These are phyloP conservation scores for Asterophora lycoperdoides DNA, from an alignment of 768 basidiomycete genomes.

Conservation along the genomic window DNA sequence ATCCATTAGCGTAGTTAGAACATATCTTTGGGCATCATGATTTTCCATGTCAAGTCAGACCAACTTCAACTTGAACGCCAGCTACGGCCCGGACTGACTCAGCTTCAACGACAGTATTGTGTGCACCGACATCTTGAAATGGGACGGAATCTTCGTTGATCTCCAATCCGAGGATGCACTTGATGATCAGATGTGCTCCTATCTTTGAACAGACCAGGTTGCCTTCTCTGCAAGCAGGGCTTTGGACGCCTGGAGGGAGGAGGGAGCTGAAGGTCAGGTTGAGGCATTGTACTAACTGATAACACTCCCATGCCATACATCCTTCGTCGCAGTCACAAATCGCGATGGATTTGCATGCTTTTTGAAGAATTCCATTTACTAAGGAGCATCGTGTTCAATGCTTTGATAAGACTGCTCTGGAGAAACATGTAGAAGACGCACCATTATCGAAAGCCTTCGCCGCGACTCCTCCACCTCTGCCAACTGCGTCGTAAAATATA, in stretches of 20 bases:
- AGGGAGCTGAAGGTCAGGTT: background rate
- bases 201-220: conserved; percentile 72
- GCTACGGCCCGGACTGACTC: conserved; percentile 39
- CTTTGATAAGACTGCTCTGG: background rate
- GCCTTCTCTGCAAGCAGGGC: conserved; percentile 59
- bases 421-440: conserved; percentile 24
- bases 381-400: background rate
- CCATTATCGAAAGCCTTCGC: conserved; percentile 82
- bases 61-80: conserved; percentile 43
- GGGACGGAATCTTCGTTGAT: conserved; percentile 37
- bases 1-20: conserved; percentile 54
- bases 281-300: background rate
- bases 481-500: conserved; percentile 75
- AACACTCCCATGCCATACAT: conserved; percentile 58
- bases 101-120: conserved; percentile 52
- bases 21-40: conserved; percentile 7
- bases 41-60: conserved; percentile 9
- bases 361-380: conserved; percentile 56
- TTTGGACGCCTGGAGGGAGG: conserved; percentile 64
- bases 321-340: conserved; percentile 65
- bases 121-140: conserved; percentile 22
- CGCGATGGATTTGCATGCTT: conserved; percentile 55
- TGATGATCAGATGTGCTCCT: conserved; percentile 68
- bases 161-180: conserved; percentile 48
- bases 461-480: conserved; percentile 66